Percentiles rank a stretch among this genome's conserved stretches.
These are phyloP conservation scores for Globisporangium takayamanum DNA, from an alignment of 352 stramenopile species.

Conservation along the genomic window DNA sequence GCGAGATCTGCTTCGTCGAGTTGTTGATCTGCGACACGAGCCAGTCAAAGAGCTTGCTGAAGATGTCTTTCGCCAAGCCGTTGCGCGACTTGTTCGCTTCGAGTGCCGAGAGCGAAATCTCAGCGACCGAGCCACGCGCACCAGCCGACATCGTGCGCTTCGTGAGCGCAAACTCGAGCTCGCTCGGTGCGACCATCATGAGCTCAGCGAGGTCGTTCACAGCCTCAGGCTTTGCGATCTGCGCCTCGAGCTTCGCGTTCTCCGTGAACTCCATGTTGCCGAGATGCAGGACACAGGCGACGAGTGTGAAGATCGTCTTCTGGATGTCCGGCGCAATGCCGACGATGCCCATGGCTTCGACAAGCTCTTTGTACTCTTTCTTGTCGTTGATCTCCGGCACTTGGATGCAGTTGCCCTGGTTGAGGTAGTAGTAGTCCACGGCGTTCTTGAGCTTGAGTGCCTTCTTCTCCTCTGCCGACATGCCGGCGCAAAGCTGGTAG, in stretches of 20 bases:
- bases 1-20: conserved; percentile 71
- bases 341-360: conserved; percentile 90
- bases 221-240: conserved; percentile 57
- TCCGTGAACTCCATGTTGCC: conserved; percentile 93
- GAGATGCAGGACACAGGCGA: conserved; percentile 96
- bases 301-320: conserved; percentile 92
- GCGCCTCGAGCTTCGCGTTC: conserved; percentile 79
- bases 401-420: conserved; percentile 91
- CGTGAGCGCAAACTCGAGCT: conserved; percentile 87
- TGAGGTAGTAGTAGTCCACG: conserved; percentile 90
- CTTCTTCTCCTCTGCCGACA: conserved; percentile 61
- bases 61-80: conserved; percentile 94
- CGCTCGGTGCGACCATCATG: conserved; percentile 77
- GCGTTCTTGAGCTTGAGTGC: conserved; percentile 80
- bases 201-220: conserved; percentile 73
- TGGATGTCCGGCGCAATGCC: conserved; percentile 87
- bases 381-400: conserved; percentile 94
- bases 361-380: conserved; percentile 90
- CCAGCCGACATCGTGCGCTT: conserved; percentile 86
- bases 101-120: conserved; percentile 75
- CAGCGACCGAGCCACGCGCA: conserved; percentile 75
- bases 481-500: conserved; percentile 93
- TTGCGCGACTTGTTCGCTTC: conserved; percentile 89
- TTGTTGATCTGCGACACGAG: conserved; percentile 93
- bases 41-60: conserved; percentile 96